Evolutionary conservation across 2,329 filamentous ascomycete species (phyloP), one percentile per base, ranked within the genome.

Genomic region (Ophiocordyceps australis): DNA sequence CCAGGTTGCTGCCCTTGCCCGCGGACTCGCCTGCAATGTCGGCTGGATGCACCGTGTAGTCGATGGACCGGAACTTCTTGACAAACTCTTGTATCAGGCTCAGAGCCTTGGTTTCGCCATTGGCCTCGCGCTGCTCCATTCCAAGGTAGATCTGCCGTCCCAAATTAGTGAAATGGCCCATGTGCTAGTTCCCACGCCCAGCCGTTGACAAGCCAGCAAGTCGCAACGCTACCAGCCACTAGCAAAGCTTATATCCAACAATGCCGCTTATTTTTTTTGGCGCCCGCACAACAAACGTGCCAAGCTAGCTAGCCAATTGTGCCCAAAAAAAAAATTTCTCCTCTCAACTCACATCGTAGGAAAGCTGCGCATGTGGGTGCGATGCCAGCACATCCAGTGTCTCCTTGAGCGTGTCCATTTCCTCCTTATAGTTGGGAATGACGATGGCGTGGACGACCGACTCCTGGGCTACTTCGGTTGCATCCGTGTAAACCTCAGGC

Each of bases 361-460:
- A 66, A 36, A 53, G 55, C 28, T 57, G 55, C 15, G 75, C 74
- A 35, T 67, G 62, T 1, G 67, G 59, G 39, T 81, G 75, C 17
- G 63, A 73, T 5, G 72, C 72, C 31, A 80, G 49, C 14, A 80
- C 74, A 21, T 72, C 65, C 13, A 81, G 49, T 0, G 75, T 80
- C 41, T 77, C 72, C 33, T 65, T 59, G 24, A 80, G 52, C 0
- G 69, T 76, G 30, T 75, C 69, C 29, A 71, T 52, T 29, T 79
- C 73, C 44, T 81, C 75, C 46, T 76, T 76, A 52, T 80, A 81
- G 40, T 78, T 78, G 12, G 75, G 75, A 22, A 81, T 58, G 34
- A 80, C 56, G 32, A 81, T 75, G 10, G 66, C 70, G 41, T 78
- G 71, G 17, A 76, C 50, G 28, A 75, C 47, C 14, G 52, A 51